These are phyloP conservation scores for Amphicarpaea edgeworthii DNA, from an alignment of 306 rosid species.

Conservation along the genomic window DNA sequence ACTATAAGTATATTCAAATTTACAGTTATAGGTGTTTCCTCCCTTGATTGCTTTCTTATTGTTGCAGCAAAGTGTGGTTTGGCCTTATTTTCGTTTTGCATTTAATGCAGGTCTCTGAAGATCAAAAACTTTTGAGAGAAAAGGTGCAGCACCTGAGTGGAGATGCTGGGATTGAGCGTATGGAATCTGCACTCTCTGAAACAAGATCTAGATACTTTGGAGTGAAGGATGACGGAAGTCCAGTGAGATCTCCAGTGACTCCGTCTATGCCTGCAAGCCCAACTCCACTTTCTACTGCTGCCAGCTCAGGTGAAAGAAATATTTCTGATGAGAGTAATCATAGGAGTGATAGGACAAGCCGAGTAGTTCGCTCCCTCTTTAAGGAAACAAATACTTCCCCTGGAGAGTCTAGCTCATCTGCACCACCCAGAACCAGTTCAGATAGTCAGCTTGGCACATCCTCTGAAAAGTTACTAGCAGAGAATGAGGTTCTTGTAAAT, in stretches of 20 bases:
- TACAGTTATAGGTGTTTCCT: conserved; percentile 7
- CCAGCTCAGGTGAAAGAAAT: conserved; percentile 55
- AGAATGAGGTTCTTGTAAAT: conserved; percentile 84
- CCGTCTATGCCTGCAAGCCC: conserved; percentile 53
- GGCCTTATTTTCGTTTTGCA: conserved; percentile 16
- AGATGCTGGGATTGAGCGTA: conserved; percentile 86
- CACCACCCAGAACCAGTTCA: conserved; percentile 48
- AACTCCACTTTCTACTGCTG: conserved; percentile 46
- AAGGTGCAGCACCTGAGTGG: conserved; percentile 88
- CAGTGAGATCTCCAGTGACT: conserved; percentile 43
- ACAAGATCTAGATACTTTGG: conserved; percentile 76
- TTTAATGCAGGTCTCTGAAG: conserved; percentile 72
- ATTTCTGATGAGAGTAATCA: conserved; percentile 42
- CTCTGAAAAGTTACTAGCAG: conserved; percentile 55
- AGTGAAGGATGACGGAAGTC: conserved; percentile 67
- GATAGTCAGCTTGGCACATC: conserved; percentile 52
- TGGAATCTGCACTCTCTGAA: conserved; percentile 83
- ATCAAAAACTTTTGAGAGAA: conserved; percentile 82
- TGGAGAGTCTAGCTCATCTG: conserved; percentile 47
- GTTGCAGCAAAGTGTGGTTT: conserved; percentile 32
- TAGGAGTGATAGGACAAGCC: conserved; percentile 53
- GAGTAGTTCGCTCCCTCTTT: conserved; percentile 83
- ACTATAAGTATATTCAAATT: neutral
- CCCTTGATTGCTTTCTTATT: conserved; percentile 28
- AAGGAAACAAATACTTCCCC: conserved; percentile 56